phyloP scores from a whole-genome alignment of 225 moss, liverwort and hornwort genomes.

The Pseudoscleropodium purum region DNA sequence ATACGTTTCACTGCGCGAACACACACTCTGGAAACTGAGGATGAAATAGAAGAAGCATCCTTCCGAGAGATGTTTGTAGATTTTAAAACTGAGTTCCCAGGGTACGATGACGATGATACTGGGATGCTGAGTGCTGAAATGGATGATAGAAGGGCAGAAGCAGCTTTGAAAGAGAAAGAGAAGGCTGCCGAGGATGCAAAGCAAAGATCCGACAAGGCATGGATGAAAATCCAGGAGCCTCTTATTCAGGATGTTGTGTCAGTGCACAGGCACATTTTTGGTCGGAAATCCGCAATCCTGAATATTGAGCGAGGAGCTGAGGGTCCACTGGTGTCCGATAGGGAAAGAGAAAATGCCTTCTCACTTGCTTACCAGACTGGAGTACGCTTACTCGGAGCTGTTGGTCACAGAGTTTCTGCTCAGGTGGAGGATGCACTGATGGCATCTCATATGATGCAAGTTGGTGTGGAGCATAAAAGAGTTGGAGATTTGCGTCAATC shows the following conservation, averaged over 20 bases:
- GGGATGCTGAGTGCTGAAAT: slow-evolving; percentile 52
- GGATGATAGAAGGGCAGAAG: slow-evolving; percentile 59
- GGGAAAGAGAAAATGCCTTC: slow-evolving; percentile 52
- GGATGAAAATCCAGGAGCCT: slow-evolving; percentile 66
- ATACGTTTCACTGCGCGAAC: slow-evolving; percentile 48
- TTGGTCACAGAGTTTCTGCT: slow-evolving; percentile 60
- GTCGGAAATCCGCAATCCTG: not conserved
- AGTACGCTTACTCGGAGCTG: slow-evolving; percentile 56
- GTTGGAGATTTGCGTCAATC: slow-evolving; percentile 38
- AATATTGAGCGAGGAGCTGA: not conserved
- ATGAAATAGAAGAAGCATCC: slow-evolving; percentile 60
- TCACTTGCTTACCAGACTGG: slow-evolving; percentile 74
- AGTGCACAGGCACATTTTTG: slow-evolving; percentile 65
- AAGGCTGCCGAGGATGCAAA: slow-evolving; percentile 35
- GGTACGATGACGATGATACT: slow-evolving; percentile 39
- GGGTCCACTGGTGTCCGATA: slow-evolving; percentile 29
- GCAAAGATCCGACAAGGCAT: slow-evolving; percentile 47
- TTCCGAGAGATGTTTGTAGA: slow-evolving; percentile 76
- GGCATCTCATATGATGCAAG: slow-evolving; percentile 72
- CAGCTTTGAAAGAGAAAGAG: slow-evolving; percentile 38
- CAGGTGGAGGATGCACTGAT: slow-evolving; percentile 61
- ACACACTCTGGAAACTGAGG: slow-evolving; percentile 72
- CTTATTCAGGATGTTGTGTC: slow-evolving; percentile 59
- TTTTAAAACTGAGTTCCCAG: slow-evolving; percentile 55
- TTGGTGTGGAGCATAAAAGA: slow-evolving; percentile 66